These are phyloP conservation scores for Orbilia javanica DNA, from an alignment of 2,329 filamentous ascomycete species.

Conservation along the genomic window DNA sequence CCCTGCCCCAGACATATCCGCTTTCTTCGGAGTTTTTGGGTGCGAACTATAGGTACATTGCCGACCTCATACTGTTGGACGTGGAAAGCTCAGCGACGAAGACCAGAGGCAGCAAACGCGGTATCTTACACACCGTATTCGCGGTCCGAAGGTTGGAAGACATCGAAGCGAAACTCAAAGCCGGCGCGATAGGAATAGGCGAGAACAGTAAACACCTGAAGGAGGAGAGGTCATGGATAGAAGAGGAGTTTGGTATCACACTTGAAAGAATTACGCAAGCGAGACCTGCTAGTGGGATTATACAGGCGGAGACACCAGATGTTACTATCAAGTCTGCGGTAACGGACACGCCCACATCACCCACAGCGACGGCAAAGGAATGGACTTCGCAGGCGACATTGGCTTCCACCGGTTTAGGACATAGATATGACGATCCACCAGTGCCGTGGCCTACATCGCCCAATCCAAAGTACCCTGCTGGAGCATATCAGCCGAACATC, in stretches of 20 bases:
- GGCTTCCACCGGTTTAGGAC: constrained; percentile 42
- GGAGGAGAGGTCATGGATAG: constrained; percentile 52
- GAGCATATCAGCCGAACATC: constrained; percentile 40
- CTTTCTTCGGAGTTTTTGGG: constrained; percentile 56
- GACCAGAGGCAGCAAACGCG: constrained; percentile 41
- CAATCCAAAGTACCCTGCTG: constrained; percentile 37
- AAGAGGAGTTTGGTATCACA: constrained; percentile 54
- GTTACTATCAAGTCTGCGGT: constrained; percentile 27
- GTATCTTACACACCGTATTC: constrained; percentile 56
- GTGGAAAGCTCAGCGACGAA: constrained; percentile 49
- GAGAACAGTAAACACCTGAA: constrained; percentile 42
- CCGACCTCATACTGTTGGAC: constrained; percentile 50
- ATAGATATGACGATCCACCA: constrained; percentile 46
- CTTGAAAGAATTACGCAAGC: constrained; percentile 47
- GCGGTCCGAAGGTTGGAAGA: constrained; percentile 49
- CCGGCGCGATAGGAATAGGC: neutral
- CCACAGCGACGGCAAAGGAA: constrained; percentile 52
- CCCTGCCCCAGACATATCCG: constrained; percentile 52
- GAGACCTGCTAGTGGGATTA: constrained; percentile 7
- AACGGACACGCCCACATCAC: constrained; percentile 45
- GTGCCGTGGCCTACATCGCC: constrained; percentile 48
- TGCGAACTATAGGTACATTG: constrained; percentile 56
- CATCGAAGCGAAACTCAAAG: constrained; percentile 25
- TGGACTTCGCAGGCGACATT: constrained; percentile 58
- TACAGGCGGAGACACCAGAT: constrained; percentile 16